Conservation (phyloP, 78 protist genomes). For the Diacronema lutheri region DNA sequence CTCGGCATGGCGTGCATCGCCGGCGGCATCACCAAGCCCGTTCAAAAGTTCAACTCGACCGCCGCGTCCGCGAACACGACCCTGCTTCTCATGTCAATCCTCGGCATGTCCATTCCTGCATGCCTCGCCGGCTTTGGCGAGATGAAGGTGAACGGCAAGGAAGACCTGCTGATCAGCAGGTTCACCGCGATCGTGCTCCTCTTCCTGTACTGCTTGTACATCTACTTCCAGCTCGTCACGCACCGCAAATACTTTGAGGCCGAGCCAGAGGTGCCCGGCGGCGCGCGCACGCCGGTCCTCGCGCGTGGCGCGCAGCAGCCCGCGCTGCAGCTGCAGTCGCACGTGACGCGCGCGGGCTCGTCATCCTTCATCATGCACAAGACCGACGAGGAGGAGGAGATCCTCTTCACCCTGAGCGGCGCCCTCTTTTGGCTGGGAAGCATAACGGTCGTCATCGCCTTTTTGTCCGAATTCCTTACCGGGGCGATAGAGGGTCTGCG, state of each 20-base stretch:
- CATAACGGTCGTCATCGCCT: constrained; percentile 34
- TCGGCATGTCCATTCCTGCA: constrained; percentile 40
- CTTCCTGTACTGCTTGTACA: constrained; percentile 31
- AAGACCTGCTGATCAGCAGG: not conserved
- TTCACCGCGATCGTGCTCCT: not conserved
- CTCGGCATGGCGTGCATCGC: constrained; percentile 51
- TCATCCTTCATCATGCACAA: too few species aligned
- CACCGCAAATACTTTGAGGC: constrained; percentile 38
- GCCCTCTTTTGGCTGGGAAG: constrained; percentile 3
- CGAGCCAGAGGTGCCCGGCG: too few species aligned
- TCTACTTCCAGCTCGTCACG: constrained; percentile 46
- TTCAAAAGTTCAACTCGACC: constrained; percentile 23
- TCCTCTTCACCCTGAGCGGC: not conserved
- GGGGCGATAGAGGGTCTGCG: constrained; percentile 30
- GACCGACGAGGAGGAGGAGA: constrained; percentile 37
- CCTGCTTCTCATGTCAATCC: constrained; percentile 25
- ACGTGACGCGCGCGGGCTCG: too few species aligned
- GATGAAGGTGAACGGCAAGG: not conserved
- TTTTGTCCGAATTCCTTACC: constrained; percentile 31
- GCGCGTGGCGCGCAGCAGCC: too few species aligned
- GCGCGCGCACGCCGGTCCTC: too few species aligned
- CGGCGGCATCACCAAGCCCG: constrained; percentile 15
- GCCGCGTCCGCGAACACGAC: not conserved
- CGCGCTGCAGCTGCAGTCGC: too few species aligned
- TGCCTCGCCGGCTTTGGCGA: not conserved